These are phyloP conservation scores for Syncephalastrum contaminatum DNA, from an alignment of 371 early-diverging fungal species.

Conservation along the genomic window DNA sequence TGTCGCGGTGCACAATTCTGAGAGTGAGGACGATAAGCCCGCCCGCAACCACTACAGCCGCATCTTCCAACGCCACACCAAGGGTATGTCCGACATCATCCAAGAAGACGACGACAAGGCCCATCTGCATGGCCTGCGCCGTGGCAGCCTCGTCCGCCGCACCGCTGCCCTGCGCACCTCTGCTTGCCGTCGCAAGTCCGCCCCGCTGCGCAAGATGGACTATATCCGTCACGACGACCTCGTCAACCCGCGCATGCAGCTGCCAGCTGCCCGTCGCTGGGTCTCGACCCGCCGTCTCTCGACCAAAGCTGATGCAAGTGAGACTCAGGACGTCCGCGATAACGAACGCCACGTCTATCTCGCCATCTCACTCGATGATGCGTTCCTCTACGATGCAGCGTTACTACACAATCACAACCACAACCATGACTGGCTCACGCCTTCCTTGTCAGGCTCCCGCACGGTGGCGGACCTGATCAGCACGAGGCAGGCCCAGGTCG, in stretches of 20 bases:
- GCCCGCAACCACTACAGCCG: background rate
- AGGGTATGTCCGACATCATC: constrained; percentile 12
- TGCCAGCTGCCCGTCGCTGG: too few species aligned
- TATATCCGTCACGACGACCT: constrained; percentile 20
- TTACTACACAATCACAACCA: too few species aligned
- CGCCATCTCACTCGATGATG: too few species aligned
- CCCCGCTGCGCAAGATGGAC: constrained; percentile 5
- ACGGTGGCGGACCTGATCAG: too few species aligned
- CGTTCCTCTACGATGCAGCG: too few species aligned
- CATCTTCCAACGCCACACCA: background rate
- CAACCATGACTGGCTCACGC: too few species aligned
- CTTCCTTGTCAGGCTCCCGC: too few species aligned
- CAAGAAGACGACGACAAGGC: constrained; percentile 7
- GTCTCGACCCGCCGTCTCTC: too few species aligned
- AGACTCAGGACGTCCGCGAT: too few species aligned
- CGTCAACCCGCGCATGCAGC: background rate
- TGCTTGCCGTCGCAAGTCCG: background rate
- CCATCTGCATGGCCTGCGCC: background rate
- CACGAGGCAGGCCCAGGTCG: constrained; percentile 6
- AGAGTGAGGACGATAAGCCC: constrained; percentile 3
- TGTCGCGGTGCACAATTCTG: background rate
- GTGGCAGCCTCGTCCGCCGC: constrained; percentile 13
- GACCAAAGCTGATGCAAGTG: too few species aligned
- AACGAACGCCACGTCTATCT: too few species aligned
- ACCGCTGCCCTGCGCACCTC: constrained; percentile 2